Conservation (phyloP, 139 green algal genomes). For the Gonium pectorale region DNA sequence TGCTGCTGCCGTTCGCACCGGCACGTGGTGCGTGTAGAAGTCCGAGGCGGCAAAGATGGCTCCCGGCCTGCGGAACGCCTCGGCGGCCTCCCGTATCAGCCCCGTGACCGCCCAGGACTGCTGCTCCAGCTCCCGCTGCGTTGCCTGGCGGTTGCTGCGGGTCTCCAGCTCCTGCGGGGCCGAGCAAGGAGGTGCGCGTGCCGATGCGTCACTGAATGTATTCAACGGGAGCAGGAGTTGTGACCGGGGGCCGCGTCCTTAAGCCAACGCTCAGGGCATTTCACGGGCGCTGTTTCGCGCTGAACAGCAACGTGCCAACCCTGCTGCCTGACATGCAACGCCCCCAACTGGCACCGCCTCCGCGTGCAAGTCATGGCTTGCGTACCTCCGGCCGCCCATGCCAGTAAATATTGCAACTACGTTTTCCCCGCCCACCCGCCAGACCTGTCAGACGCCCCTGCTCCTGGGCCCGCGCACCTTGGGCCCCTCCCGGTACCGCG, state of each 20-base stretch:
- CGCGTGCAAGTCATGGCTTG: too few relatives aligned
- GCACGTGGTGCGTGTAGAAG: slow-evolving; percentile 37
- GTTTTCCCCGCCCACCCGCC: background rate
- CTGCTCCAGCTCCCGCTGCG: slow-evolving; percentile 13
- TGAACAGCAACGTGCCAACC: too few relatives aligned
- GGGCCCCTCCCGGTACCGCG: slow-evolving; percentile 66
- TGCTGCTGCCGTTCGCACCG: background rate
- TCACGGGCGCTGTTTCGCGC: too few relatives aligned
- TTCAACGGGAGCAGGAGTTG: background rate
- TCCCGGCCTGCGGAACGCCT: background rate
- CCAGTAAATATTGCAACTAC: too few relatives aligned
- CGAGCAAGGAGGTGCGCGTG: too few relatives aligned
- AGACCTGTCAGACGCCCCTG: background rate
- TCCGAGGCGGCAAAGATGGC: background rate
- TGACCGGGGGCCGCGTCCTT: too few relatives aligned
- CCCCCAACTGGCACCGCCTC: too few relatives aligned
- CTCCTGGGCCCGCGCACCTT: background rate
- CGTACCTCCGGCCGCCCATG: too few relatives aligned
- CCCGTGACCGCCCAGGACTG: slow-evolving; percentile 26
- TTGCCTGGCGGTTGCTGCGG: background rate
- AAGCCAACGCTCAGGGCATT: too few relatives aligned
- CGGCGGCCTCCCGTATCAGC: slow-evolving; percentile 35
- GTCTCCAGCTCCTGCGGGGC: background rate
- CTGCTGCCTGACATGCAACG: too few relatives aligned
- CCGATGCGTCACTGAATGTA: too few relatives aligned